Conservation (phyloP, 2,329 filamentous ascomycete genomes). For the Fusarium anguioides region DNA sequence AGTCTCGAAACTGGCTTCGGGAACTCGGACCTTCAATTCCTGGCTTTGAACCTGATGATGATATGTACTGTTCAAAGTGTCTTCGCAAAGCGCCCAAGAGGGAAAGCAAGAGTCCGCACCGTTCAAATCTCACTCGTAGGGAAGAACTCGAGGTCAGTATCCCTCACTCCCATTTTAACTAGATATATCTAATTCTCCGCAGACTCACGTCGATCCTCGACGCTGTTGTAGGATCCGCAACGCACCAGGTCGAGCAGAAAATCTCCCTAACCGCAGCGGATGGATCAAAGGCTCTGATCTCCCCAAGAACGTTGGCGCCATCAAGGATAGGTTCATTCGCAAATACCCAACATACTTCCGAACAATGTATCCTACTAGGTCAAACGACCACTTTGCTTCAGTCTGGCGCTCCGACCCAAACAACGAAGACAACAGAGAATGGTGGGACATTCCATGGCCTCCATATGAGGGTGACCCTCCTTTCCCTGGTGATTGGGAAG, state of each 20-base stretch:
- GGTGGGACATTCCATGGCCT: slow-evolving; percentile 47
- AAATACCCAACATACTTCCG: slow-evolving; percentile 44
- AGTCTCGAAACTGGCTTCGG: slow-evolving; percentile 45
- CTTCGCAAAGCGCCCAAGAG: slow-evolving; percentile 46
- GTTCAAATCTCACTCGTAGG: slow-evolving; percentile 15
- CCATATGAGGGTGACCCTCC: slow-evolving; percentile 39
- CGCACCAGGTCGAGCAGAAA: slow-evolving; percentile 20
- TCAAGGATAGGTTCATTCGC: slow-evolving; percentile 42
- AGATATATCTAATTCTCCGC: neutral
- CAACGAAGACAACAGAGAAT: slow-evolving; percentile 42
- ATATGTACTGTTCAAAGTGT: slow-evolving; percentile 51
- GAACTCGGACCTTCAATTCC: slow-evolving; percentile 39
- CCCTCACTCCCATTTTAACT: rapidly evolving
- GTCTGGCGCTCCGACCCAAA: slow-evolving; percentile 50
- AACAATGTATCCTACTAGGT: slow-evolving; percentile 46
- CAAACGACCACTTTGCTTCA: slow-evolving; percentile 22
- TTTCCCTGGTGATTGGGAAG: slow-evolving; percentile 38
- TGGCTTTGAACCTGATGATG: slow-evolving; percentile 41
- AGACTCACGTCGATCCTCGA: slow-evolving; percentile 36
- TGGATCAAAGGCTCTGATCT: slow-evolving; percentile 44
- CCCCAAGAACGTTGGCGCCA: slow-evolving; percentile 16
- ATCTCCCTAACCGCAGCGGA: slow-evolving; percentile 50
- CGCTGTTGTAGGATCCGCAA: slow-evolving; percentile 46
- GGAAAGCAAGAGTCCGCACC: slow-evolving; percentile 32
- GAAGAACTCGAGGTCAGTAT: slow-evolving; percentile 40